A percentile compares a stretch with the other conserved stretches of the same genome.
Evolutionary conservation across 2,329 filamentous ascomycete genomes (phyloP).

Genomic region (Emydomyces testavorans): DNA sequence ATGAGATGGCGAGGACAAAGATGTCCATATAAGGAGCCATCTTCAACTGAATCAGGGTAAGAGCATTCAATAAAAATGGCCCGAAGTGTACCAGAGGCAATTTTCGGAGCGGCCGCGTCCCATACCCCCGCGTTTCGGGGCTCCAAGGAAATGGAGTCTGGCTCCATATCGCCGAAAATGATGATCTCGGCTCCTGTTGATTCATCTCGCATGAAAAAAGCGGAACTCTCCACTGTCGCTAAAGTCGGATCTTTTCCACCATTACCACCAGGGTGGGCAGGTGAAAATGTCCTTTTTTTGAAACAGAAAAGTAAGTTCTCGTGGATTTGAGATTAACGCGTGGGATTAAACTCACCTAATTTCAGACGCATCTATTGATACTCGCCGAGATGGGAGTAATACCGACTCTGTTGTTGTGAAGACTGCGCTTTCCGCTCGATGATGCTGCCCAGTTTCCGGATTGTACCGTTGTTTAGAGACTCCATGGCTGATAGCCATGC

Average conservation of each 20-base stretch:
- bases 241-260: conserved; percentile 19
- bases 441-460: conserved; percentile 40
- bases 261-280: conserved; percentile 8
- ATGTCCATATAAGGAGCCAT: conserved; percentile 76
- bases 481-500: conserved; percentile 79
- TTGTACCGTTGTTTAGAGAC: conserved; percentile 65
- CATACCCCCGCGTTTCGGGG: conserved; percentile 76
- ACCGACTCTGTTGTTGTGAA: conserved; percentile 39
- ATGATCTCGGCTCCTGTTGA: conserved; percentile 63
- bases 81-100: conserved; percentile 57
- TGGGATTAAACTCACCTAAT: conserved; percentile 21
- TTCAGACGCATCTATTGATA: conserved; percentile 26
- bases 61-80: conserved; percentile 95
- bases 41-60: conserved; percentile 68
- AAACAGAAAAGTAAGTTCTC: neutral
- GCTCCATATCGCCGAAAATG: conserved; percentile 92
- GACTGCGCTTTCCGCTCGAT: conserved; percentile 42
- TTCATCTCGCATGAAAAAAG: conserved; percentile 79
- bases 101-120: conserved; percentile 77
- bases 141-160: conserved; percentile 69
- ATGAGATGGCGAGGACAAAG: conserved; percentile 73
- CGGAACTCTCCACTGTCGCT: conserved; percentile 58
- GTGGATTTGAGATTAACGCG: neutral
- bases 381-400: conserved; percentile 33
- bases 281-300: conserved; percentile 26